These are phyloP conservation scores for Cardiosporidium cionae DNA, from an alignment of 169 alveolate genomes.

Conservation along the genomic window DNA sequence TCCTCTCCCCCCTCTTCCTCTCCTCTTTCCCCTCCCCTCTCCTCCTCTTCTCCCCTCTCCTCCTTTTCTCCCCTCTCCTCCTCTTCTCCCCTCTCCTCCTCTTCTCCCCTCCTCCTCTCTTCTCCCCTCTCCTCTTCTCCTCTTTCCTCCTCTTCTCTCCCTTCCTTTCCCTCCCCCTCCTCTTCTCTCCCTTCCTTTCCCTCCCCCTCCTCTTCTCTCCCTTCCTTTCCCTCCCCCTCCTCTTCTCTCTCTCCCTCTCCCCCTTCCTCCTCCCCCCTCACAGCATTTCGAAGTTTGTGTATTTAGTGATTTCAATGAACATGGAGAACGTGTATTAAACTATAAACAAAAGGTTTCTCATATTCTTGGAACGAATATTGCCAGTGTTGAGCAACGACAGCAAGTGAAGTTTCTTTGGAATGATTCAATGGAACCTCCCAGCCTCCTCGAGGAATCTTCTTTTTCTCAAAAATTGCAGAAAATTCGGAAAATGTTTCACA, in stretches of 20 bases:
- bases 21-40: neutral
- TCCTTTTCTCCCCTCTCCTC: neutral
- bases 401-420: too few relatives aligned
- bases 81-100: neutral
- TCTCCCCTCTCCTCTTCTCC: neutral
- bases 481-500: too few relatives aligned
- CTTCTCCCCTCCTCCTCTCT: neutral
- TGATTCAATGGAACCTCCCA: too few relatives aligned
- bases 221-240: neutral
- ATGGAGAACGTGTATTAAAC: too few relatives aligned
- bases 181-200: neutral
- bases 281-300: too few relatives aligned
- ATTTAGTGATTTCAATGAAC: too few relatives aligned
- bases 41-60: slow-evolving; percentile 2
- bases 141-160: neutral
- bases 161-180: neutral
- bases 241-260: neutral
- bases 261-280: too few relatives aligned
- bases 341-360: too few relatives aligned
- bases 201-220: neutral
- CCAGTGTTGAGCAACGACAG: too few relatives aligned
- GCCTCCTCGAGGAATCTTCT: too few relatives aligned
- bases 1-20: neutral
- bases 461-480: too few relatives aligned
- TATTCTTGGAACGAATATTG: too few relatives aligned